Evolutionary conservation across 495 filamentous ascomycete species (phyloP), one percentile per base, ranked within the genome.

Genomic region (Penicillium lividum): DNA sequence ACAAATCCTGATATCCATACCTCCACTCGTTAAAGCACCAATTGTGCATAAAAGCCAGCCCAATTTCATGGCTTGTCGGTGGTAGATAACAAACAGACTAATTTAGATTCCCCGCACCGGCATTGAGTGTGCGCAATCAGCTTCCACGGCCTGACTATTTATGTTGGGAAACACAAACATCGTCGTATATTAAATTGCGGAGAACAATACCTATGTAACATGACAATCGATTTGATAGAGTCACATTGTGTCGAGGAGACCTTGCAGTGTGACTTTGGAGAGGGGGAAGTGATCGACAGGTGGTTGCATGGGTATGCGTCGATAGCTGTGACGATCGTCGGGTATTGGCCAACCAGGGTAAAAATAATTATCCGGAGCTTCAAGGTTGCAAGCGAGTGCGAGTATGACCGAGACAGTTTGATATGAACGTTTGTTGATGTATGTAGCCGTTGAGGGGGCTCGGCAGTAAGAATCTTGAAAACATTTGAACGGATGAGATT

Each of bases 181-280:
- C 25, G 3, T 30, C 46, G 50, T 15, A 4, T 6, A 29, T 28
- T 38, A 29, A 11, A 16, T 42, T 59, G 56, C 43, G 58, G 53
- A 54, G 47, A 60, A 56, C 11, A 9, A 7, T 16, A 22, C n/a
- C 40, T 38, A 56, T 60, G 58, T 60, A 60, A 60, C 58, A 30
- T 44, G 38, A 18, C 16, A 13, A n/a, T 46, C n/a, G 4, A 29
- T 50, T 42, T 10, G 18, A 18, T 29, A 61, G 49, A 57, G 59
- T 61, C 59, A 30, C 59, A 61, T 61, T 54, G 8, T 33, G 8
- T n/a, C 5, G 30, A 61, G 30, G 53, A 56, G 54, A 61, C 54
- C 30, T 57, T 53, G 40, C 50, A 27, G 16, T 61, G 52, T 53
- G 52, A 61, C 59, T 31, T 44, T 44, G 27, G 27, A 31, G 44